phyloP scores from a whole-genome alignment of 768 basidiomycete genomes.

The Xerocomellus amylosporus region DNA sequence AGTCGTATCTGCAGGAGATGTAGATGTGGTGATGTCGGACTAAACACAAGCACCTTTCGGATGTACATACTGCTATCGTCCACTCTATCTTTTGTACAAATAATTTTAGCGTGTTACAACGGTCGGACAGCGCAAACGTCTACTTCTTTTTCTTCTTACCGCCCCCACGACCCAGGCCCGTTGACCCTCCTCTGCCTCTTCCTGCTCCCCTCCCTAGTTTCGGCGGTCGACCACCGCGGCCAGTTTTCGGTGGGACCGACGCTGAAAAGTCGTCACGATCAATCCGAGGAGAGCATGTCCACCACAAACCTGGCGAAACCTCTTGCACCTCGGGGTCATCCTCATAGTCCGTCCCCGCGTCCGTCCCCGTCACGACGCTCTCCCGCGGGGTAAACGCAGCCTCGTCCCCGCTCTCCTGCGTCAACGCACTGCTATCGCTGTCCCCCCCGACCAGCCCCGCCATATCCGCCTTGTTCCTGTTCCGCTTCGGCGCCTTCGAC shows the following conservation, averaged over 20 bases:
- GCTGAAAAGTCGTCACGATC: constrained; percentile 19
- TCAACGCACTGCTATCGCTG: constrained; percentile 81
- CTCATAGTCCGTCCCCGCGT: constrained; percentile 67
- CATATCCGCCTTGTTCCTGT: constrained; percentile 48
- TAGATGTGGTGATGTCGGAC: constrained; percentile 28
- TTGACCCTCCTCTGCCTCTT: constrained; percentile 28
- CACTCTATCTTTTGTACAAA: not conserved
- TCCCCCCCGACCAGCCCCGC: constrained; percentile 78
- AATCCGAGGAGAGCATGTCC: not conserved
- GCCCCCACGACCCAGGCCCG: constrained; percentile 22
- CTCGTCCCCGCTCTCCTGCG: constrained; percentile 81
- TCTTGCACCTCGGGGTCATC: constrained; percentile 68
- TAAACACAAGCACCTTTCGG: constrained; percentile 5
- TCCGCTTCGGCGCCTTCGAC: constrained; percentile 47
- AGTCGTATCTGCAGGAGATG: constrained; percentile 23
- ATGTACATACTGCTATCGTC: constrained; percentile 7
- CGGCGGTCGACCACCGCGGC: constrained; percentile 27
- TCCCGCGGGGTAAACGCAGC: constrained; percentile 57
- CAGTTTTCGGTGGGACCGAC: constrained; percentile 18
- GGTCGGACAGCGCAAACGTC: not conserved
- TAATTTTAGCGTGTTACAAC: constrained; percentile 2
- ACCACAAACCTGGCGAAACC: constrained; percentile 52
- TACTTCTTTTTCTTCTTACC: constrained; percentile 35
- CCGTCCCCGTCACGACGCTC: constrained; percentile 69
- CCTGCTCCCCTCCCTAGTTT: constrained; percentile 28